Conservation (phyloP, 192 early-diverging fungal genomes). For the Chytriomyces sp. region DNA sequence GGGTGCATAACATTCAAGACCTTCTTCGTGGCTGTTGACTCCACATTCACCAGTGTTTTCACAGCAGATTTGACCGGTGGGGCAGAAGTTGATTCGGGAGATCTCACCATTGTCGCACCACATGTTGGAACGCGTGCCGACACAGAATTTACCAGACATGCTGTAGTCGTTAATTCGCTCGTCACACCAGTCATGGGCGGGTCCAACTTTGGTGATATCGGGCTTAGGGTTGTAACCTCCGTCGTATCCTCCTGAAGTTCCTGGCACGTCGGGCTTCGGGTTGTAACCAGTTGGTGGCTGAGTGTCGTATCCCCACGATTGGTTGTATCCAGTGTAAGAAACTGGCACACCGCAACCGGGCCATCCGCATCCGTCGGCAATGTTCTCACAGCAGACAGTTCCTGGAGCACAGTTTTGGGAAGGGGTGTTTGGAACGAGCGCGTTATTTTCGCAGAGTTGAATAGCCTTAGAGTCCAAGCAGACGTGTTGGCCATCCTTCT, state of each 20-base stretch:
- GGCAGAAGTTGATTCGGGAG: constrained; percentile 3
- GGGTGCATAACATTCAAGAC: constrained; percentile 10
- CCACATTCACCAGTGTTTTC: background rate
- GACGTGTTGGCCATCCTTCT: too few relatives aligned
- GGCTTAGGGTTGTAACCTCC: background rate
- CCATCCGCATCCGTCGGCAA: constrained; percentile 3
- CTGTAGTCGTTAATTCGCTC: background rate
- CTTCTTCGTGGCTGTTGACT: background rate
- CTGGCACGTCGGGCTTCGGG: background rate
- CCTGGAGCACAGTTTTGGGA: constrained; percentile 8
- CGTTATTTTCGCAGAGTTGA: background rate
- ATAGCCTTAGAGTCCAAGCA: background rate
- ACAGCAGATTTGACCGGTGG: constrained; percentile 19
- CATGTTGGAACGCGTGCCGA: background rate
- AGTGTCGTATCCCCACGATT: too few relatives aligned
- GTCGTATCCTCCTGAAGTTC: background rate
- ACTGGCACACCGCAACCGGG: constrained; percentile 4
- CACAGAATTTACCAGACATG: constrained; percentile 1
- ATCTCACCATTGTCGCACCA: constrained; percentile 20
- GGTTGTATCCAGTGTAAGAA: background rate
- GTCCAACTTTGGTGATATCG: background rate
- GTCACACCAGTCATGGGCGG: background rate
- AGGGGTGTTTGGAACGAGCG: background rate
- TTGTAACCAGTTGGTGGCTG: too few relatives aligned
- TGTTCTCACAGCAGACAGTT: constrained; percentile 26